Conservation (phyloP, 192 early-diverging fungal genomes). For the Backusella australiensis region DNA sequence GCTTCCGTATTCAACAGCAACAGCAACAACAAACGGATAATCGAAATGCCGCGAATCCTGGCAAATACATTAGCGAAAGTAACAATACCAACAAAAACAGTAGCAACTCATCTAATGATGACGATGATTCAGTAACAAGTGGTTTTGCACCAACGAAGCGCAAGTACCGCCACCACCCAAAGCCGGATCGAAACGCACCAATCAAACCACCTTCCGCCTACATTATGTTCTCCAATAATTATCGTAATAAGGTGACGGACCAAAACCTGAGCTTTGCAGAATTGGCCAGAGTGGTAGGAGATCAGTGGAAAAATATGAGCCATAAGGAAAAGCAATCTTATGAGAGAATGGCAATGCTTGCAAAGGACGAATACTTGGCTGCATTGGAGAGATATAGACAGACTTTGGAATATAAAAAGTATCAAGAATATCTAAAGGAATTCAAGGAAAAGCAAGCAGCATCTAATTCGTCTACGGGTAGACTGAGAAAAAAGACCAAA, state of each 20-base stretch:
- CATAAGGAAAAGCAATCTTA: constrained; percentile 28
- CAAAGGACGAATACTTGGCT: constrained; percentile 37
- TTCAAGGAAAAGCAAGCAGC: constrained; percentile 35
- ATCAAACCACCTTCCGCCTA: constrained; percentile 45
- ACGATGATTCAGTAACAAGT: not conserved
- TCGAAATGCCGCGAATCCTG: not conserved
- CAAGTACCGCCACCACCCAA: constrained; percentile 42
- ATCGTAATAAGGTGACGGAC: constrained; percentile 33
- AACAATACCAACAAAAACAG: not conserved
- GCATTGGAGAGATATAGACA: constrained; percentile 24
- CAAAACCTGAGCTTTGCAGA: constrained; percentile 37
- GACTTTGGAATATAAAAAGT: constrained; percentile 26
- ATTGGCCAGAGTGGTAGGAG: constrained; percentile 41
- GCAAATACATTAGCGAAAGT: not conserved
- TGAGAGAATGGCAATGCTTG: constrained; percentile 31
- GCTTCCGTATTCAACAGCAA: not conserved
- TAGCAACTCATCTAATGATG: constrained; percentile 18
- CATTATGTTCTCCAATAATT: constrained; percentile 42
- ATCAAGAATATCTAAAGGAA: constrained; percentile 37
- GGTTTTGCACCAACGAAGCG: constrained; percentile 13
- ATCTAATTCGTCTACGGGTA: constrained; percentile 3
- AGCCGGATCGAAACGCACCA: constrained; percentile 41
- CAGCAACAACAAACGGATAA: not conserved
- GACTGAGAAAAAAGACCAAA: constrained; percentile 15
- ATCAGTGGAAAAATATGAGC: constrained; percentile 39